phyloP scores from a whole-genome alignment of 345 rosid species.

The Salix purpurea region DNA sequence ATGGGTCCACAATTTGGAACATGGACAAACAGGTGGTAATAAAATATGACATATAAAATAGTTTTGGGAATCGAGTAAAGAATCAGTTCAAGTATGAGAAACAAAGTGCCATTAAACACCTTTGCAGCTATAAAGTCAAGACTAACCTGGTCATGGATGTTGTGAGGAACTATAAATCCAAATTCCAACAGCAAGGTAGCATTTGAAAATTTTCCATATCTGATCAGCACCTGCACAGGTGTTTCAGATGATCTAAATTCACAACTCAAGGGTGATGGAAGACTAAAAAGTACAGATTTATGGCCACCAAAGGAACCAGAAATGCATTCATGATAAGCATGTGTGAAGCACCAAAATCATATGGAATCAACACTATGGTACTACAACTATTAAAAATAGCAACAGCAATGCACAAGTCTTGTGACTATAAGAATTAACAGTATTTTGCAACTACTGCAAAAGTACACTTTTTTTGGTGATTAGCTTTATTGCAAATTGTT shows the following conservation, averaged over 20 bases:
- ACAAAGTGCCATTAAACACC: not conserved
- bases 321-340: not conserved
- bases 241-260: slow-evolving; percentile 1
- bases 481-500: too few species aligned
- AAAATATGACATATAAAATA: not conserved
- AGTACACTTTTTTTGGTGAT: too few species aligned
- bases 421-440: too few species aligned
- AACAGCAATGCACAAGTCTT: too few species aligned
- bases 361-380: too few species aligned
- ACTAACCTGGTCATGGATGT: slow-evolving; percentile 70
- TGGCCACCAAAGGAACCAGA: not conserved
- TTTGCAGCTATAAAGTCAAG: slow-evolving; percentile 4
- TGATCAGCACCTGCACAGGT: slow-evolving; percentile 51
- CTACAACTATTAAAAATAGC: too few species aligned
- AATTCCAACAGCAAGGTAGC: slow-evolving; percentile 69
- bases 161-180: slow-evolving; percentile 70
- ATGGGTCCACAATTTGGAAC: not conserved
- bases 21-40: not conserved
- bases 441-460: too few species aligned
- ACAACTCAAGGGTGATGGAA: not conserved
- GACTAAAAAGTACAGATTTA: not conserved
- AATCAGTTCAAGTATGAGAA: not conserved
- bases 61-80: not conserved
- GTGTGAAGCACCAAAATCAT: not conserved
- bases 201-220: slow-evolving; percentile 74